A percentile compares a stretch with the other conserved stretches of the same genome.
These are phyloP conservation scores for Miamiensis avidus DNA, from an alignment of 169 alveolate species.

Conservation along the genomic window DNA sequence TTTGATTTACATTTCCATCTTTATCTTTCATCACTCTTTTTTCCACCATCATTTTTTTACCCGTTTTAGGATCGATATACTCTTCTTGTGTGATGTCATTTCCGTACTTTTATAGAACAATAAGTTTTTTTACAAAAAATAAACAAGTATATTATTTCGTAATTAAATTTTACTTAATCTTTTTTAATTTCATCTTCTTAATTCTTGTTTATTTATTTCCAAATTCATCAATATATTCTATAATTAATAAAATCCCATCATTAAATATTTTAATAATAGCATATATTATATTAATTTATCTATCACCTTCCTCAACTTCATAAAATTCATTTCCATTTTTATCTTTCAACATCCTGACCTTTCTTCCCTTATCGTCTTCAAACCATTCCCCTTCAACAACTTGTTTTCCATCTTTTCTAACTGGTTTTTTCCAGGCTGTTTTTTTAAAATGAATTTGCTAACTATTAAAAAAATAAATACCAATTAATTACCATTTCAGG, in stretches of 20 bases:
- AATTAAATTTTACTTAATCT: slow-evolving; percentile 24
- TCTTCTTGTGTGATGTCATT: slow-evolving; percentile 40
- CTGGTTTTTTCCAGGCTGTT: slow-evolving; percentile 21
- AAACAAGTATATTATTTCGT: not conserved
- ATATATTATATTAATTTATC: not conserved
- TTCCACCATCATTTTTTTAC: slow-evolving; percentile 27
- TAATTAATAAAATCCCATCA: no score
- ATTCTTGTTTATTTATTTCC: slow-evolving; percentile 34
- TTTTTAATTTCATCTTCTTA: slow-evolving; percentile 38
- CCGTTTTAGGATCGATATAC: slow-evolving; percentile 36
- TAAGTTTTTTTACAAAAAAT: not conserved
- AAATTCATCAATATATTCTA: slow-evolving; percentile 41
- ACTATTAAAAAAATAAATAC: no score
- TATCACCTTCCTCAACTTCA: slow-evolving; percentile 37
- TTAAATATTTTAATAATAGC: not conserved
- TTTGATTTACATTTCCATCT: slow-evolving; percentile 29
- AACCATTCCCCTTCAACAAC: slow-evolving; percentile 46
- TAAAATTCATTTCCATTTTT: slow-evolving; percentile 39
- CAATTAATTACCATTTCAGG: slow-evolving; percentile 13
- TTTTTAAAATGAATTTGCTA: no score
- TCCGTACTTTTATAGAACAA: slow-evolving; percentile 15
- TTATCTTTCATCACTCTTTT: slow-evolving; percentile 37
- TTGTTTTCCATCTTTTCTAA: slow-evolving; percentile 34
- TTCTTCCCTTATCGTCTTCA: slow-evolving; percentile 39
- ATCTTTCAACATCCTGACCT: slow-evolving; percentile 35